Evolutionary conservation across 75 land plant species (phyloP).

Genomic region (Larix kaempferi): DNA sequence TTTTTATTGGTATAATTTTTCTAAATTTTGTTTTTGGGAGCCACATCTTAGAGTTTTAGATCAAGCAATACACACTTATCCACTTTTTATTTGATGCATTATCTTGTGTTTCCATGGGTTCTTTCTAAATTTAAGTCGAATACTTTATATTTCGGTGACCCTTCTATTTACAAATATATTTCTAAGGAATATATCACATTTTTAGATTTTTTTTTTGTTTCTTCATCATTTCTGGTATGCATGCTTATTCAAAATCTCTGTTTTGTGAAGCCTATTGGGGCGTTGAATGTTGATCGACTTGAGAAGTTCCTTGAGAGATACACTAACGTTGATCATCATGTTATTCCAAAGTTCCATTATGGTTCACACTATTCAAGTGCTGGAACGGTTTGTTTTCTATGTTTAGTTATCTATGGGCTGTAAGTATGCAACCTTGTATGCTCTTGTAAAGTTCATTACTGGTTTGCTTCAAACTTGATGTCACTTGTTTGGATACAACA

Average conservation of each 20-base stretch:
- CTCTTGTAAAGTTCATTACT: background rate
- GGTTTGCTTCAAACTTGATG: background rate
- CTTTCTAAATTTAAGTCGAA: conserved; percentile 83
- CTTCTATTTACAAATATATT: conserved; percentile 81
- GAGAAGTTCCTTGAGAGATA: conserved; percentile 93
- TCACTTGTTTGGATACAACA: background rate
- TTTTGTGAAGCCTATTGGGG: conserved; percentile 90
- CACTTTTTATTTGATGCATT: conserved; percentile 42
- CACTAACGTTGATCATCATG: conserved; percentile 87
- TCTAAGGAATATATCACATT: conserved; percentile 55
- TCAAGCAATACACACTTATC: background rate
- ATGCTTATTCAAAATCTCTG: background rate
- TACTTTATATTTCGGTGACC: conserved; percentile 67
- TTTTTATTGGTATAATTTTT: background rate
- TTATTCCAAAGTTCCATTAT: conserved; percentile 98
- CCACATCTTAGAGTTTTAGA: background rate
- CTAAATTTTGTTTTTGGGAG: background rate
- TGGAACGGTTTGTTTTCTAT: conserved; percentile 68
- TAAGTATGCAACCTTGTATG: background rate
- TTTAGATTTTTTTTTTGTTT: background rate
- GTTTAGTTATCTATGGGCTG: background rate
- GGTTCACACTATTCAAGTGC: conserved; percentile 99
- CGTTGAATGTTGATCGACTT: conserved; percentile 77
- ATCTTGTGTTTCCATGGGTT: conserved; percentile 99
- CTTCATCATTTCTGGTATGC: conserved; percentile 1